Base-by-base conservation (phyloP, 75 land plant species). In the Cupressus sempervirens region DNA sequence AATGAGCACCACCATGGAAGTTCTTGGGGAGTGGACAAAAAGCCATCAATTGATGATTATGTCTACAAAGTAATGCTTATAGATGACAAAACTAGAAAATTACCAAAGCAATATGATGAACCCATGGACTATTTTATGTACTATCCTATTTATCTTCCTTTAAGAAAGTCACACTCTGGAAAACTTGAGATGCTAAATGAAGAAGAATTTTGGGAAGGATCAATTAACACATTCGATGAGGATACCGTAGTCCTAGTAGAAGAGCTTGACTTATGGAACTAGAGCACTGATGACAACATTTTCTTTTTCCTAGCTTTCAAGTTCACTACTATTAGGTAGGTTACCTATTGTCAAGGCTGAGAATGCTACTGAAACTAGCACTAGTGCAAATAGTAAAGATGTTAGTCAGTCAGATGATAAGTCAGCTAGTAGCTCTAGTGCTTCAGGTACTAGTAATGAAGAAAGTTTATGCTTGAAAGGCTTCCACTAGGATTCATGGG, bases 281-380 rank as follows among this genome's bases (percentile, higher is more conserved):
- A 87, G 65, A 88, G 74, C 15, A 84, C 68, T 12, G 94, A 94
- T 43, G 85, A 90, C 15, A 84, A 45, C 81, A 85, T 95, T 87
- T 16, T 95, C 29, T 92, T 96, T 82, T 87, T 96, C 82, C 98
- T 95, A n/a, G 87, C 83, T 96, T 50, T 97, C 98, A 76, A 38
- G 88, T 56, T 80, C 85, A 53, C 80, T 96, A 18, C 98, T 95
- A 32, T 58, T 90, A 40, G 65, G 72, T 40, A 89, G 87, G 84
- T 83, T 38, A 56, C 50, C 88, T 30, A 68, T 68, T 41, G 81
- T 40, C n/a, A 83, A 50, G 43, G 58, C 86, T 15, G 84, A 45
- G 14, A 77, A 76, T 4, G 86, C 5, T 62, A 7, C 23, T 34
- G 62, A 68, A 18, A 81, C 62, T 8, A 76, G 48, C 36, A 85